Evolutionary conservation across 305 asterid genomes (phyloP).

Genomic region (Plantago coronopus): DNA sequence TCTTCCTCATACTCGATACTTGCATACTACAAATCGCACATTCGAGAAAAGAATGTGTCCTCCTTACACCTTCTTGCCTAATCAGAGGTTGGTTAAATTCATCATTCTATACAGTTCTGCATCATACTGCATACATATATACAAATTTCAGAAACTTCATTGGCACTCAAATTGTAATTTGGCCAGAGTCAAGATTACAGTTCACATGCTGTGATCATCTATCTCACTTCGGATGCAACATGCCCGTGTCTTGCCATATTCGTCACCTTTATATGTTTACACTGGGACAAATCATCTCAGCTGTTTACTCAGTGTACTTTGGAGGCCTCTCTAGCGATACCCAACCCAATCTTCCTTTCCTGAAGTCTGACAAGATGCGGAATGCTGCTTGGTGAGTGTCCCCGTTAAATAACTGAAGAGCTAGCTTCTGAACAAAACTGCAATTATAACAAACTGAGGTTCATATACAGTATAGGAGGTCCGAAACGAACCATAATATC

Average conservation of each 20-base stretch:
- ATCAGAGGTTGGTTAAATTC: background rate
- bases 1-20: too few relatives aligned
- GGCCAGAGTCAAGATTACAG: background rate
- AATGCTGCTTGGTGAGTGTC: constrained; percentile 84
- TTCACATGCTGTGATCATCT: background rate
- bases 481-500: background rate
- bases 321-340: constrained; percentile 86
- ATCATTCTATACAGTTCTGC: background rate
- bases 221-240: background rate
- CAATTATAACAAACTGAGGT: constrained; percentile 18
- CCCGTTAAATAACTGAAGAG: constrained; percentile 71
- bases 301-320: constrained; percentile 20
- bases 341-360: constrained; percentile 90
- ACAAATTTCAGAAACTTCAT: constrained; percentile 12
- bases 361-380: constrained; percentile 79
- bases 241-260: background rate
- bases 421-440: constrained; percentile 86
- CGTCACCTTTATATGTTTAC: background rate
- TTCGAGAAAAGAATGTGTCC: background rate
- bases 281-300: constrained; percentile 1
- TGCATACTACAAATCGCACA: background rate
- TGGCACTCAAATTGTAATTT: background rate
- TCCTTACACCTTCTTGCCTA: background rate
- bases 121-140: background rate
- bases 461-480: background rate